These are phyloP conservation scores for Aureobasidium sp. DNA, from an alignment of 2,329 filamentous ascomycete species.

Conservation along the genomic window DNA sequence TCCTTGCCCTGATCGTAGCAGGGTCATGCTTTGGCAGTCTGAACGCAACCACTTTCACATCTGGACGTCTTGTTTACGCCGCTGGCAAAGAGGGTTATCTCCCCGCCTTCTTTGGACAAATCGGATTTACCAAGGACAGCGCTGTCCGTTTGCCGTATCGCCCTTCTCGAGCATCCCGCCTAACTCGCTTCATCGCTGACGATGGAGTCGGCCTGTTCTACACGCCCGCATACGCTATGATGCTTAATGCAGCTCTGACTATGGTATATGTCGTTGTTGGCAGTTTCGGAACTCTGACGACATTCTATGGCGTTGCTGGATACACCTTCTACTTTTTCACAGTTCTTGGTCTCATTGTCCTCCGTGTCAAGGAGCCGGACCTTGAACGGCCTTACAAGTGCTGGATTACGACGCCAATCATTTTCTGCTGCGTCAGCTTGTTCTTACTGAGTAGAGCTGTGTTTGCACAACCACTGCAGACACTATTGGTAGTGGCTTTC, in stretches of 20 bases:
- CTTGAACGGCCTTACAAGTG: conserved; percentile 88
- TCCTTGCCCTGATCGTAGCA: conserved; percentile 81
- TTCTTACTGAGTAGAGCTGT: conserved; percentile 84
- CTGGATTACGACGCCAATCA: conserved; percentile 94
- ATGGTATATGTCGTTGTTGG: conserved; percentile 71
- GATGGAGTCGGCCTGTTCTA: conserved; percentile 69
- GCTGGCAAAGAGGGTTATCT: conserved; percentile 94
- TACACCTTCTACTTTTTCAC: conserved; percentile 97
- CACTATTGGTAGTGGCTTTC: conserved; percentile 75
- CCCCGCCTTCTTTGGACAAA: conserved; percentile 69
- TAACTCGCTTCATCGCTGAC: conserved; percentile 62
- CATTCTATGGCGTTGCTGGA: conserved; percentile 94
- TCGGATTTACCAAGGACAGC: conserved; percentile 54
- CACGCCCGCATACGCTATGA: conserved; percentile 87
- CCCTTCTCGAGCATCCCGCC: conserved; percentile 40
- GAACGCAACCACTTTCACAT: conserved; percentile 91
- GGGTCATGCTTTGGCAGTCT: conserved; percentile 90
- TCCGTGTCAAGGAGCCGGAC: conserved; percentile 77
- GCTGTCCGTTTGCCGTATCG: conserved; percentile 30
- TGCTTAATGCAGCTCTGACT: conserved; percentile 70
- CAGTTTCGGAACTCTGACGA: conserved; percentile 84
- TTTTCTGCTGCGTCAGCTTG: conserved; percentile 95
- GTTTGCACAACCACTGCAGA: conserved; percentile 85
- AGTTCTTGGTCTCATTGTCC: conserved; percentile 82
- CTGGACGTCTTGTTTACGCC: conserved; percentile 81